These are phyloP conservation scores for Peronospora farinosa DNA, from an alignment of 352 stramenopile species.

Conservation along the genomic window DNA sequence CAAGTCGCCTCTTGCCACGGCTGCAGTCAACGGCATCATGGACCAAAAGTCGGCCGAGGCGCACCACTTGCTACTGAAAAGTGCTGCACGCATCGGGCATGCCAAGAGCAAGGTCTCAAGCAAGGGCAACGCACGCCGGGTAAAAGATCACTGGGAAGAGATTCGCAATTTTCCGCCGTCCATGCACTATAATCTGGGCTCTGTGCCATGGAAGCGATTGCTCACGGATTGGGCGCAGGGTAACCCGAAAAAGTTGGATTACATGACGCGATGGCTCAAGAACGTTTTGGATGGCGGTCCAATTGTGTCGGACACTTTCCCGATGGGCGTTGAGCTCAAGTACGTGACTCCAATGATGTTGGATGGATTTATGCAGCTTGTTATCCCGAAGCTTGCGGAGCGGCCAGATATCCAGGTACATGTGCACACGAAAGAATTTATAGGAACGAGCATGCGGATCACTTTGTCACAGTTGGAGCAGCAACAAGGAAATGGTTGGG, in stretches of 20 bases:
- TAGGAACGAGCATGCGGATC: slow-evolving; percentile 86
- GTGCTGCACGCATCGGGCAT: slow-evolving; percentile 50
- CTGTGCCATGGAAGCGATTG: slow-evolving; percentile 80
- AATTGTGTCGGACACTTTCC: slow-evolving; percentile 83
- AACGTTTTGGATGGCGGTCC: slow-evolving; percentile 81
- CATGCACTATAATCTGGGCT: slow-evolving; percentile 81
- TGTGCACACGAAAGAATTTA: slow-evolving; percentile 88
- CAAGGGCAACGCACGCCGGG: slow-evolving; percentile 70
- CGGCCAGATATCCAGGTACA: slow-evolving; percentile 80
- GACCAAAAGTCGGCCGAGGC: slow-evolving; percentile 57
- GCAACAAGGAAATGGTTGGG: slow-evolving; percentile 12
- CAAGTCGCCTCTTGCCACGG: slow-evolving; percentile 34
- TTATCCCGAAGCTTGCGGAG: slow-evolving; percentile 84
- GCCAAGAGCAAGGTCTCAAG: slow-evolving; percentile 64
- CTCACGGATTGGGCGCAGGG: slow-evolving; percentile 83
- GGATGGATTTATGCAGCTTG: slow-evolving; percentile 85
- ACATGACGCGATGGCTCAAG: slow-evolving; percentile 87
- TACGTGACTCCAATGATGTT: slow-evolving; percentile 88
- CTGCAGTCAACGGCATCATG: slow-evolving; percentile 29
- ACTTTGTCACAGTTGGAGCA: slow-evolving; percentile 64
- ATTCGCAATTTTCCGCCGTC: slow-evolving; percentile 78
- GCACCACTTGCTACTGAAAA: slow-evolving; percentile 69
- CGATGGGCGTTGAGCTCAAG: slow-evolving; percentile 85
- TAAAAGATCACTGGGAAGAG: slow-evolving; percentile 87
- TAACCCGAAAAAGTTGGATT: slow-evolving; percentile 88